These are phyloP conservation scores for Trichoderma sp. DNA, from an alignment of 2,329 filamentous ascomycete genomes.

Conservation along the genomic window DNA sequence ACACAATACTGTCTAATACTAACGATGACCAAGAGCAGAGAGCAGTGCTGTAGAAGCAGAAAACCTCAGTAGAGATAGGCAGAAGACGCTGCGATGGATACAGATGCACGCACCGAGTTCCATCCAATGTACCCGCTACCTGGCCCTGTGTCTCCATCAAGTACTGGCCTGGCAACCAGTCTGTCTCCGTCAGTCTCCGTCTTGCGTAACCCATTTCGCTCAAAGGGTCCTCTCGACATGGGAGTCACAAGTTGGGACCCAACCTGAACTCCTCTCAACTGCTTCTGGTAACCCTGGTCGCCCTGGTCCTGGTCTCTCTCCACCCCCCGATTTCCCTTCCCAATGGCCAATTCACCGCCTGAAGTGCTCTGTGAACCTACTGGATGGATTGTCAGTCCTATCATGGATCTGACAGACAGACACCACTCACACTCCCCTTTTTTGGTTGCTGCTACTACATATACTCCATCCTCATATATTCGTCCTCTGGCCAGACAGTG, in stretches of 20 bases:
- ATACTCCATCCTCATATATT: constrained; percentile 1
- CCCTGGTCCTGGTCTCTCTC: neutral
- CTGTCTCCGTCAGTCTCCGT: neutral
- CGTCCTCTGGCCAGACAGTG: neutral
- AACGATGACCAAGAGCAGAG: too few relatives aligned
- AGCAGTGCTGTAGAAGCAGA: neutral
- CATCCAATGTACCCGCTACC: neutral
- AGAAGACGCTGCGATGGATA: neutral
- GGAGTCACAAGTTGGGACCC: neutral
- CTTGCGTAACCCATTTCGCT: constrained; percentile 13
- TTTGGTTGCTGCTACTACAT: constrained; percentile 7
- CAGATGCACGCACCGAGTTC: neutral
- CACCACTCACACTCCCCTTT: constrained; percentile 4
- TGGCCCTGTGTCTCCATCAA: neutral
- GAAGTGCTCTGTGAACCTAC: neutral
- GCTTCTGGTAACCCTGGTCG: neutral
- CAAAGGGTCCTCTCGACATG: constrained; percentile 16
- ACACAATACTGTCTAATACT: too few relatives aligned
- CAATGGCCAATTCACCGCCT: constrained; percentile 12
- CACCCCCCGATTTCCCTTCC: neutral
- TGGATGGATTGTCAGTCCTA: neutral
- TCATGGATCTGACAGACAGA: neutral
- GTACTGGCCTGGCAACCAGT: neutral
- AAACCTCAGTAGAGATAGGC: neutral
- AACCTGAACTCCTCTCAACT: neutral